Evolutionary conservation across 2,329 filamentous ascomycete species (phyloP), one percentile per base, ranked within the genome.

Genomic region (Curvularia spicifera): DNA sequence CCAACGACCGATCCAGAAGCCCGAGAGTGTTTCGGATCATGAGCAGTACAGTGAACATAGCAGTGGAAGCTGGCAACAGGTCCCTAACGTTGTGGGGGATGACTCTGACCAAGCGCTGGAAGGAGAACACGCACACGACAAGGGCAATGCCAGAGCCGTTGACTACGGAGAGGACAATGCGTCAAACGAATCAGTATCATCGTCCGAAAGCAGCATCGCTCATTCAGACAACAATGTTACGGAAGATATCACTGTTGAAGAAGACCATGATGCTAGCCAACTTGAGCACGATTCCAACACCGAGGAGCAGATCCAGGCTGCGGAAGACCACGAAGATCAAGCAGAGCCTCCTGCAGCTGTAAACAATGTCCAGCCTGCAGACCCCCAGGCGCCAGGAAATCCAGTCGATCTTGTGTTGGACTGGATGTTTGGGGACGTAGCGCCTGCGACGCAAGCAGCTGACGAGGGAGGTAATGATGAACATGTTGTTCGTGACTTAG

Each of bases 401-500:
- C 39, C 70, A 6, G 15, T 75, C 5, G 73, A 80, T 33, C 68
- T 70, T 18, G 53, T 79, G 1, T 63, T 78, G 20, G 76, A 83
- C 48, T 83, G 79, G 80, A 77, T 83, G 57, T 83, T 80, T 76
- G 80, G 77, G 9, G 81, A 81, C 52, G 76, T 82, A 20, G 71
- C 72, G 37, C 72, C 72, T 5, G 60, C 63, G n/a, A 56, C 60
- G 9, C 71, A 65, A 39, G 65, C 60, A 49, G 53, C 54, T 9
- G 71, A 73, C n/a, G 73, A 73, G 22, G 70, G 53, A 31, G 67
- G 43, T 29, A 74, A 87, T 52, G 87, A 88, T 61, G 87, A 88
- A 51, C 84, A 85, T 45, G 76, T 87, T 26, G 83, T 87, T 22
- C 80, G 85, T 59, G 82, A 88, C 57, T 77, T 87, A 26, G 84